Percentiles rank a stretch among this genome's conserved stretches.
Conservation (phyloP, 441 rosid species). For the Croton laevigatus region DNA sequence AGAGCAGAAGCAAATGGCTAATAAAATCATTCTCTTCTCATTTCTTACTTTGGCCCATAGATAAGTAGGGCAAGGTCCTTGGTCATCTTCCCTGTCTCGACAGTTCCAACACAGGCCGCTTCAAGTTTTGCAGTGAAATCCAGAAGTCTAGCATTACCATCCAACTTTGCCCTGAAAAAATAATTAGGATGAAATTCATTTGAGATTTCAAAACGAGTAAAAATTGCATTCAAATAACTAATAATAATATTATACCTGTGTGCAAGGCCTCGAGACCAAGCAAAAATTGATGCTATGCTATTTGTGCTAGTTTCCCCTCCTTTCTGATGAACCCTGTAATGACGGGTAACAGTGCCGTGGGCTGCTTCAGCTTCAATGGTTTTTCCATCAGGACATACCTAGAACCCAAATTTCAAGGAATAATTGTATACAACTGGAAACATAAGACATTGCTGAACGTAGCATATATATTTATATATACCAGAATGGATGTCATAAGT, state of each 20-base stretch:
- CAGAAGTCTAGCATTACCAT: conserved; percentile 53
- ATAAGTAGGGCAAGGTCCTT: conserved; percentile 91
- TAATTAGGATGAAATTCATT: conserved; percentile 2
- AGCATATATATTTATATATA: conserved; percentile 49
- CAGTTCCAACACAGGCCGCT: conserved; percentile 68
- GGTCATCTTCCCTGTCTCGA: conserved; percentile 93
- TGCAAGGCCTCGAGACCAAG: conserved; percentile 92
- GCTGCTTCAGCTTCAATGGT: conserved; percentile 97
- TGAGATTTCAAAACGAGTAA: not conserved
- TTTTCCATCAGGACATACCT: conserved; percentile 94
- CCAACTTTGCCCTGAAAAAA: conserved; percentile 78
- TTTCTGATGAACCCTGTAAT: conserved; percentile 82
- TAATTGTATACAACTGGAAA: not conserved
- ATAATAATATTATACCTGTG: conserved; percentile 50
- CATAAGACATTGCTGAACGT: not conserved
- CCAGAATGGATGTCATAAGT: conserved; percentile 92
- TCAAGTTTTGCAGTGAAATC: conserved; percentile 75
- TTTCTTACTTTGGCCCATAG: conserved; percentile 68
- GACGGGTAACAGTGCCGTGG: conserved; percentile 94
- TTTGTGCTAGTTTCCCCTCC: conserved; percentile 97
- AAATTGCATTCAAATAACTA: not conserved
- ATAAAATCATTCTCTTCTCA: not conserved
- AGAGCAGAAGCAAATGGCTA: not conserved
- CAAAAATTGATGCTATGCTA: conserved; percentile 95
- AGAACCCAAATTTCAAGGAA: conserved; percentile 8